phyloP scores from a whole-genome alignment of 2,329 filamentous ascomycete genomes.

The Tolypocladium ovalisporum region DNA sequence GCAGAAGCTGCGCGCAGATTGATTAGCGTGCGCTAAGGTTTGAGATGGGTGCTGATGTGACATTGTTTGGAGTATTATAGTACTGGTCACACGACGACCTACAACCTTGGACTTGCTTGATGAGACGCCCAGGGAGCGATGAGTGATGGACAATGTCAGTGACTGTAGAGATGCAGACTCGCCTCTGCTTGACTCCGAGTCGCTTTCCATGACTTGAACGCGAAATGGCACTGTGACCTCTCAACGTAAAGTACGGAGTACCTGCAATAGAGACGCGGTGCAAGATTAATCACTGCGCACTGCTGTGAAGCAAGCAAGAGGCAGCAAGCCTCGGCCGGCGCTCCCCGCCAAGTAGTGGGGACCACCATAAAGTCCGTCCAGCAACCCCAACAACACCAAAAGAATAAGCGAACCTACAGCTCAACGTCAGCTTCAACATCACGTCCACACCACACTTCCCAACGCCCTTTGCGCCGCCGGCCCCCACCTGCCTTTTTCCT shows the following conservation, averaged over 20 bases:
- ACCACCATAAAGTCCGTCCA: background rate
- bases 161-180: background rate
- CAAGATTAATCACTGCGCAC: background rate
- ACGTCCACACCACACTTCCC: background rate
- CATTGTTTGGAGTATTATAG: background rate
- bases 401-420: background rate
- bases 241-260: background rate
- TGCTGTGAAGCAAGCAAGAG: background rate
- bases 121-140: background rate
- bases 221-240: too few species aligned
- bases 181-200: background rate
- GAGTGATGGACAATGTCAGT: background rate
- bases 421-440: background rate
- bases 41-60: background rate
- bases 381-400: background rate
- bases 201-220: too few species aligned
- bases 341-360: background rate
- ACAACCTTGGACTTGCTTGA: background rate
- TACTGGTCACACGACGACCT: background rate
- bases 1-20: constrained; percentile 38
- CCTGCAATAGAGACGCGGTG: background rate
- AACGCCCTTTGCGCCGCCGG: background rate
- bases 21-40: background rate
- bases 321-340: background rate
- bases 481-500: background rate